These are phyloP conservation scores for Calonectria henricotiae DNA, from an alignment of 2,329 filamentous ascomycete species.

Conservation along the genomic window DNA sequence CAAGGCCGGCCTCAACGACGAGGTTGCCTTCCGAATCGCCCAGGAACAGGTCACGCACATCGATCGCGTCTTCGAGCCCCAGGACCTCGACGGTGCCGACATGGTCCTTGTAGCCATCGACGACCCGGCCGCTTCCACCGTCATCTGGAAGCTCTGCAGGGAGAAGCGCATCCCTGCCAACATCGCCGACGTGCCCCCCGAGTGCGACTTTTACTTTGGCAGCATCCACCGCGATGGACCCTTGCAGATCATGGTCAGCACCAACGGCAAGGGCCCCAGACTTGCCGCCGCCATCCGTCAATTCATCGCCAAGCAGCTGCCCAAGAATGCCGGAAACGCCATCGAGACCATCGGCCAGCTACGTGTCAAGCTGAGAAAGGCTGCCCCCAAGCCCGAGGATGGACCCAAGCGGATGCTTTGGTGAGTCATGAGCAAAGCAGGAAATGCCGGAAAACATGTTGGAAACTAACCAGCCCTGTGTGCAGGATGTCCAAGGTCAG, in stretches of 20 bases:
- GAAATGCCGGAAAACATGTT: too few species aligned
- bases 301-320: conserved; percentile 84
- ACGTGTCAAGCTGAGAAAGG: conserved; percentile 82
- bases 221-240: conserved; percentile 96
- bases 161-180: conserved; percentile 88
- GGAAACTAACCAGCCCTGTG: conserved; percentile 28
- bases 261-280: conserved; percentile 95
- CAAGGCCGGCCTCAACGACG: conserved; percentile 84
- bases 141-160: conserved; percentile 96
- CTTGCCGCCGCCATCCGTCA: conserved; percentile 89
- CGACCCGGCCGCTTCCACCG: conserved; percentile 90
- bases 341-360: conserved; percentile 88
- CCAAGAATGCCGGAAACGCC: conserved; percentile 85
- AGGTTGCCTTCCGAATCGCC: conserved; percentile 87
- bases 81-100: conserved; percentile 85
- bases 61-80: conserved; percentile 87
- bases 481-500: conserved; percentile 92
- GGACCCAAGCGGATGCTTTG: conserved; percentile 93
- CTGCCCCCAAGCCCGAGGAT: conserved; percentile 81
- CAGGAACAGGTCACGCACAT: conserved; percentile 84
- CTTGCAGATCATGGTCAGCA: conserved; percentile 98
- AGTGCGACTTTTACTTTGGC: conserved; percentile 99
- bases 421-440: conserved; percentile 65
- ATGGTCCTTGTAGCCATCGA: conserved; percentile 97
- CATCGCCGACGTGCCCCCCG: conserved; percentile 95